phyloP scores from a whole-genome alignment of 2,329 filamentous ascomycete genomes.

The Aureobasidium sp. region DNA sequence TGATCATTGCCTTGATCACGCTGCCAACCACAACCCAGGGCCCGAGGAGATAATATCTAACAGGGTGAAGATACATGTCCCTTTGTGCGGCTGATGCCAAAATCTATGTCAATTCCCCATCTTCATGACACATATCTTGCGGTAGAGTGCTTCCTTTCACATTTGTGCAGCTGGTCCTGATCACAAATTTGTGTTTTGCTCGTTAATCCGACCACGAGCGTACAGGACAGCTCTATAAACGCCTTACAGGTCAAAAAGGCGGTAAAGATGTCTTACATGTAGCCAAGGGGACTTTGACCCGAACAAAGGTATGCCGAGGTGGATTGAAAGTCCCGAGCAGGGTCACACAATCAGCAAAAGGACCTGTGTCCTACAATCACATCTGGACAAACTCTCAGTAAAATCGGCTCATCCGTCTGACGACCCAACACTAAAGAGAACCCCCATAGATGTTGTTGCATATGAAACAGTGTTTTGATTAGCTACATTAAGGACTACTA shows the following conservation, averaged over 20 bases:
- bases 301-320: not conserved
- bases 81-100: not conserved
- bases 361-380: not conserved
- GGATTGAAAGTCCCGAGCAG: not conserved
- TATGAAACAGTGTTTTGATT: not conserved
- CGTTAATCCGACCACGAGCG: not conserved
- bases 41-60: not conserved
- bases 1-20: not conserved
- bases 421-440: not conserved
- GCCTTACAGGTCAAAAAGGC: too few relatives aligned
- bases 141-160: too few relatives aligned
- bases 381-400: not conserved
- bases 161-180: too few relatives aligned
- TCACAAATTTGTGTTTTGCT: not conserved
- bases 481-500: too few relatives aligned
- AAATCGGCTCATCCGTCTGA: too few relatives aligned
- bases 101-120: not conserved
- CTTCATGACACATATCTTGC: too few relatives aligned
- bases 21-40: not conserved
- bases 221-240: not conserved
- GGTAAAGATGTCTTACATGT: not conserved
- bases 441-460: not conserved
- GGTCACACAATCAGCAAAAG: not conserved
- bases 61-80: not conserved
- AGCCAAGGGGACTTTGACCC: not conserved